Evolutionary conservation across 176 grass and related monocot genomes (phyloP).

Genomic region (Rhynchospora breviuscula): DNA sequence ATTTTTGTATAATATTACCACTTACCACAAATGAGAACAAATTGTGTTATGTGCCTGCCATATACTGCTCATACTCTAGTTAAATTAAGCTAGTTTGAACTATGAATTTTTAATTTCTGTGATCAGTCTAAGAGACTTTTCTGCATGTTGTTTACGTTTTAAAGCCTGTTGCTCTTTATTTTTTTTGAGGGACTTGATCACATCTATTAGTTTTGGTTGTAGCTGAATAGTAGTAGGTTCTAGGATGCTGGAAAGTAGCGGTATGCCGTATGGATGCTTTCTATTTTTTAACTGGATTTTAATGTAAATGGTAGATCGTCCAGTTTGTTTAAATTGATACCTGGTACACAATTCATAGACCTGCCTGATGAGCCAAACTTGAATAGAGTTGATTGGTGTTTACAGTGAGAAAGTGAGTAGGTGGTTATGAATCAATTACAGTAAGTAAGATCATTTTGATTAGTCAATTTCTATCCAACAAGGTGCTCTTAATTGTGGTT

Average conservation of each 20-base stretch:
- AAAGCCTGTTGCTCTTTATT: not conserved
- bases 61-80: not conserved
- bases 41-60: not conserved
- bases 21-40: not conserved
- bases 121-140: not conserved
- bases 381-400: not conserved
- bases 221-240: not conserved
- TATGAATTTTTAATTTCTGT: not conserved
- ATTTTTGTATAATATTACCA: not conserved
- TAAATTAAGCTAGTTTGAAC: too few relatives aligned
- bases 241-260: not conserved
- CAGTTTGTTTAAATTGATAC: not conserved
- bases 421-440: not conserved
- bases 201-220: not conserved
- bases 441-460: not conserved
- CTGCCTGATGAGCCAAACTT: not conserved
- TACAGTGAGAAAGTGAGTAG: not conserved
- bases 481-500: not conserved
- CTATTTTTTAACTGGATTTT: not conserved
- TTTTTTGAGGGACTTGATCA: not conserved
- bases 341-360: not conserved
- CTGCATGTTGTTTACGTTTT: not conserved
- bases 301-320: not conserved
- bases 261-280: not conserved
- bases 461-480: not conserved